phyloP scores from a whole-genome alignment of 2,329 filamentous ascomycete genomes.

The Phialophora chinensis region DNA sequence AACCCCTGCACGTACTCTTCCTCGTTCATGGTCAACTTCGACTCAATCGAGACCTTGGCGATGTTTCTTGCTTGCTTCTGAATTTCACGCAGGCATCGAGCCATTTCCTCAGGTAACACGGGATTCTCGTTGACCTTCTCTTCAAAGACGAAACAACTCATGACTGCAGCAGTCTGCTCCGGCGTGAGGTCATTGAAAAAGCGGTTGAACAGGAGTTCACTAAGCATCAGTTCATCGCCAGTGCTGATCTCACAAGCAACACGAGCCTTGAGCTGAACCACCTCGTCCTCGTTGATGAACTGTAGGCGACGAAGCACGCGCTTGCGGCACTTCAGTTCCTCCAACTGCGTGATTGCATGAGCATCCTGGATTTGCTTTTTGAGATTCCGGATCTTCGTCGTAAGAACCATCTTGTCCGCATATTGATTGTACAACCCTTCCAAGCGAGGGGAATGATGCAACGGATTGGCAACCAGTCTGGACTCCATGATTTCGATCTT shows the following conservation, averaged over 20 bases:
- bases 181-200: slow-evolving; percentile 97
- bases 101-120: slow-evolving; percentile 77
- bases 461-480: slow-evolving; percentile 81
- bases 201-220: slow-evolving; percentile 91
- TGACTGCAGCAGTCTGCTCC: slow-evolving; percentile 81
- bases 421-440: slow-evolving; percentile 88
- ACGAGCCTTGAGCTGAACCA: slow-evolving; percentile 94
- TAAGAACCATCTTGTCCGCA: slow-evolving; percentile 75
- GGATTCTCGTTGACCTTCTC: slow-evolving; percentile 84
- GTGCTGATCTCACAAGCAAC: slow-evolving; percentile 98
- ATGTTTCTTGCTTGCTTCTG: slow-evolving; percentile 85
- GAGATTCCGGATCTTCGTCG: slow-evolving; percentile 80
- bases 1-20: slow-evolving; percentile 89
- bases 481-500: slow-evolving; percentile 98
- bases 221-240: slow-evolving; percentile 90
- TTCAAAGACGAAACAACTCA: slow-evolving; percentile 97
- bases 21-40: slow-evolving; percentile 91
- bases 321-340: slow-evolving; percentile 95
- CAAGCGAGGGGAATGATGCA: slow-evolving; percentile 87
- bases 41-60: slow-evolving; percentile 92
- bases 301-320: slow-evolving; percentile 90
- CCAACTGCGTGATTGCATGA: slow-evolving; percentile 86
- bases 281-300: slow-evolving; percentile 94
- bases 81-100: slow-evolving; percentile 84
- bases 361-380: slow-evolving; percentile 87